Base-by-base conservation (phyloP, 768 basidiomycete species). In the Lactifluus piperatus region DNA sequence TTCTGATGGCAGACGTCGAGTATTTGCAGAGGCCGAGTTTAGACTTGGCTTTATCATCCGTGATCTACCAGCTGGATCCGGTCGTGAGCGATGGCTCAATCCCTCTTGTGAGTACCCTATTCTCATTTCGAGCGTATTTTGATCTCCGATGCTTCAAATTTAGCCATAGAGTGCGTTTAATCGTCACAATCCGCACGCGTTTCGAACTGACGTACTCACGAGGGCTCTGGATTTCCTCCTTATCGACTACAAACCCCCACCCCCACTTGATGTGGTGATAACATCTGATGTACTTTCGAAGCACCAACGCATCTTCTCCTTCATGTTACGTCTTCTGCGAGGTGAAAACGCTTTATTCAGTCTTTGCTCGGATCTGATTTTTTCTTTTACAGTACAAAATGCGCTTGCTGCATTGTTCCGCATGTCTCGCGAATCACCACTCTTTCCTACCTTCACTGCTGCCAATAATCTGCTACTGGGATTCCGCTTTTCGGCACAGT, bases 221-320 rank as follows among this genome's bases (percentile, higher is more conserved):
- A 91, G 89, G 69, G 91, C 93, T 7, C 70, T 95, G 44, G 93
- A 94, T 69, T 95, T 94, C 68, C 72, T 95, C 14, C 91, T 90
- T 67, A 84, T 95, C 75, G 84, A 92, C 63, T 95, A 95, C 70
- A 87, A 87, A 65, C 85, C 90, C n/a, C 90, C 91, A 1, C 77
- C 77, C n/a, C 81, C 91, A 0, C 73, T 95, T 39, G 81, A 84
- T 47, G 77, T 84, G 11, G 68, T 95, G 10, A 86, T 95, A 32
- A 82, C 89, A 2, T 75, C 81, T 1, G 76, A 80, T 5, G 79
- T 88, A 32, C 71, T 94, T n/a, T 84, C 81, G 5, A 94, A 94
- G 68, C 94, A 94, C 67, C 89, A 93, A 63, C 76, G 88, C 41
- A 75, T 94, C 61, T 92, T 93, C 69, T 78, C 86, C 0, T 84